These are phyloP conservation scores for Xanthoparmelia taractica DNA, from an alignment of 495 filamentous ascomycete species.

Conservation along the genomic window DNA sequence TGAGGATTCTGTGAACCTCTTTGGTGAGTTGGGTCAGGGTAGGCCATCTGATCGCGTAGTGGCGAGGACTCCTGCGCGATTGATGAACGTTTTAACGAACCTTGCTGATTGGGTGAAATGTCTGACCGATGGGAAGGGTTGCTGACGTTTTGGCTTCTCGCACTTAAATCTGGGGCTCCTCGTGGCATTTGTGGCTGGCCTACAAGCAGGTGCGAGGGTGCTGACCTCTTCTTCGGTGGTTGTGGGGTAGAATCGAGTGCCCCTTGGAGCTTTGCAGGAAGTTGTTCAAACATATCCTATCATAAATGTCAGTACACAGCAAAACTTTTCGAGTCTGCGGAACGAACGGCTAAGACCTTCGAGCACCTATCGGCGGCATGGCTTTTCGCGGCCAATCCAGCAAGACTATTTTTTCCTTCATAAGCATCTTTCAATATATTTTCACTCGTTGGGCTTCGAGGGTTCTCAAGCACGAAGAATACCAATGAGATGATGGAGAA, in stretches of 20 bases:
- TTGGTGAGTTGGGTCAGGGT: slow-evolving; percentile 10
- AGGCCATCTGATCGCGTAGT: slow-evolving; percentile 9
- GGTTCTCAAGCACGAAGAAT: slow-evolving; percentile 87
- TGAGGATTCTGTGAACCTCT: slow-evolving; percentile 16
- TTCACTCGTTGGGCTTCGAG: slow-evolving; percentile 63
- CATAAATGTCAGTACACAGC: slow-evolving; percentile 21
- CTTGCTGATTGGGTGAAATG: slow-evolving; percentile 15
- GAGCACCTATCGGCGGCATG: slow-evolving; percentile 83
- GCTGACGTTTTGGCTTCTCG: not conserved
- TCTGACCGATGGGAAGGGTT: slow-evolving; percentile 18
- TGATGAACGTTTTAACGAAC: slow-evolving; percentile 4
- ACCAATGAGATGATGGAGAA: slow-evolving; percentile 85
- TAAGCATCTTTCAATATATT: slow-evolving; percentile 73
- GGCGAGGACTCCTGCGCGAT: slow-evolving; percentile 17
- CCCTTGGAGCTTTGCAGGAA: slow-evolving; percentile 54
- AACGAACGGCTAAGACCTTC: slow-evolving; percentile 51
- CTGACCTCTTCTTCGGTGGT: slow-evolving; percentile 50
- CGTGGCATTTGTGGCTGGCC: slow-evolving; percentile 29
- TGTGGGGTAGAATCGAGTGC: slow-evolving; percentile 28
- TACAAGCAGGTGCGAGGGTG: slow-evolving; percentile 40
- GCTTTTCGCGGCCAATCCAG: slow-evolving; percentile 69
- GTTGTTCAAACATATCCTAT: slow-evolving; percentile 68
- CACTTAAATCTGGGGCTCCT: slow-evolving; percentile 25
- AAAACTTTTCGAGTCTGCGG: not conserved
- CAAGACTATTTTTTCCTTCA: slow-evolving; percentile 74